A percentile compares a stretch with the other conserved stretches of the same genome.
Conservation (phyloP, 2,329 filamentous ascomycete species). For the Hirsutella minnesotensis region DNA sequence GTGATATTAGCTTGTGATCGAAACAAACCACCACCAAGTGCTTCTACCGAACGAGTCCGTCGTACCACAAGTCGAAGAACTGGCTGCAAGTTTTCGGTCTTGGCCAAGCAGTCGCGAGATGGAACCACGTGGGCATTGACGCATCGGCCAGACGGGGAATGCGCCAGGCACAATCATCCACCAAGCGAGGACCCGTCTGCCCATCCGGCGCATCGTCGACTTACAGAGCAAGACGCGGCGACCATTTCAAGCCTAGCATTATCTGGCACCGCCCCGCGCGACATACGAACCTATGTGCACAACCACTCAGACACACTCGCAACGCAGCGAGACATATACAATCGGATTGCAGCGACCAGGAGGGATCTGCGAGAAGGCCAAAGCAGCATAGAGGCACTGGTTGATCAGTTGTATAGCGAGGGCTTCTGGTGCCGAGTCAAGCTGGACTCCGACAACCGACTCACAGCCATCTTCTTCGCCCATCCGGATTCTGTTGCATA, state of each 20-base stretch:
- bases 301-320: conserved; percentile 4
- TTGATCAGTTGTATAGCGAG: conserved; percentile 9
- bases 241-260: background rate
- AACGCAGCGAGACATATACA: conserved; percentile 12
- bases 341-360: conserved; percentile 8
- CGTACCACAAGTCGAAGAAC: background rate
- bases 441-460: conserved; percentile 5
- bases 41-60: background rate
- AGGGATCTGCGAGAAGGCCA: conserved; percentile 6
- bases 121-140: background rate
- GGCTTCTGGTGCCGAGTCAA: conserved; percentile 10
- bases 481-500: conserved; percentile 11
- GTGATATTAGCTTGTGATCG: conserved; percentile 1
- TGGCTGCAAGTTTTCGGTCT: background rate
- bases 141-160: conserved; percentile 4
- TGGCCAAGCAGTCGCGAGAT: background rate
- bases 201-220: conserved; percentile 2
- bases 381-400: conserved; percentile 9
- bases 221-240: conserved; percentile 1
- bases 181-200: background rate
- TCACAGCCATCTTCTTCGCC: conserved; percentile 11
- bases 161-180: conserved; percentile 2
- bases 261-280: conserved; percentile 3
- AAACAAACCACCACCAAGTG: background rate
- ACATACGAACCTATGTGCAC: conserved; percentile 8